Base-by-base conservation (phyloP, 2,329 filamentous ascomycete genomes). In the Pseudocercospora eumusae region DNA sequence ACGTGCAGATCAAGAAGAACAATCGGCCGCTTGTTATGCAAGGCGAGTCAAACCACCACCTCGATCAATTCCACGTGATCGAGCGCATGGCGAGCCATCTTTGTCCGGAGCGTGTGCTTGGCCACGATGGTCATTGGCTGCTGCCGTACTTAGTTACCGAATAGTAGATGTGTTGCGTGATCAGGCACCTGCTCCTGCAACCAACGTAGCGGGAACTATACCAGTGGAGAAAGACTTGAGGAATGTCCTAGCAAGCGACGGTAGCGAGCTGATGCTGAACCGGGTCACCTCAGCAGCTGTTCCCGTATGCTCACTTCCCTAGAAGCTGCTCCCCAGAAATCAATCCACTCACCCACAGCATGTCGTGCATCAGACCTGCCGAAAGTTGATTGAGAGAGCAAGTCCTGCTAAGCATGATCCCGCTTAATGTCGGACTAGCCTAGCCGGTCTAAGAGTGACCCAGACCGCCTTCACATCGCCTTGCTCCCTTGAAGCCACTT, bases 21-120 rank as follows among this genome's bases (percentile, higher is more conserved):
- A 20, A 52, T 28, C 25, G 47, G 25, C 47, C 21, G 23, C 47
- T 15, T 27, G 28, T 18, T 23, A 50, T 50, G 47, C 47, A 52
- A 52, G 21, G 23, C 47, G 47, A 25, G 47, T 52, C 47, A 52
- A 28, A 52, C 47, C 47, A 52, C 11, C 25, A 28, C 9, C 21
- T 11, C 7, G 6, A 25, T n/a, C 25, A 15, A 20, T n/a, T 27
- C 47, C 47, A 31, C 25, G 47, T 52, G 47, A 28, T 10, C 4
- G 4, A 25, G 25, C 47, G 47, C 47, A 52, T 52, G 47, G 47
- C 47, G 15, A 52, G 47, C 47, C 47, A 52, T 25, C 47, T 10
- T 27, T 6, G 45, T 11, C 25, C 21, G 25, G 21, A 49, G 13
- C 3, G 45, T 27, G 45, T 50, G 23, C 21, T n/a, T 15, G 45